Evolutionary conservation across 1,284 basidiomycete species (phyloP).

Genomic region (Ceratobasidium sp.): DNA sequence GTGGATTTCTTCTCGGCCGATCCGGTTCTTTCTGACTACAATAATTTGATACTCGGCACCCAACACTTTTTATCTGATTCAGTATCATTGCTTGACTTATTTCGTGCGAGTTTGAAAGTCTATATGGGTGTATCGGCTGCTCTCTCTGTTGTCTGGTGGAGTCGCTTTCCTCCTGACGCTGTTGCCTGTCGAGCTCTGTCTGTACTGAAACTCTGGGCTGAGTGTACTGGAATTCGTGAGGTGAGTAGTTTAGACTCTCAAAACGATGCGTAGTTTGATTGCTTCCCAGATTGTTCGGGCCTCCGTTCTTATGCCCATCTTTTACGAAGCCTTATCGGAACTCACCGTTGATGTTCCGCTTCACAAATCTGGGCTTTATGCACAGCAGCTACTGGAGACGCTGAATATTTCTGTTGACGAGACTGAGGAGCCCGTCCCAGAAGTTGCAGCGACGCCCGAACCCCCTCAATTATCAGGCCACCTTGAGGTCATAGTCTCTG

Average conservation of each 20-base stretch:
- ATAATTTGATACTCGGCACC: constrained; percentile 16
- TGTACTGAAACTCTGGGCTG: constrained; percentile 76
- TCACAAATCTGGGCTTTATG: constrained; percentile 36
- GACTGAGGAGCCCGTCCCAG: constrained; percentile 3
- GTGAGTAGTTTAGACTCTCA: constrained; percentile 53
- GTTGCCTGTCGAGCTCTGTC: constrained; percentile 71
- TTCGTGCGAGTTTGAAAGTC: constrained; percentile 67
- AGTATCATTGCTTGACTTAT: constrained; percentile 61
- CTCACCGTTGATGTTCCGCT: constrained; percentile 33
- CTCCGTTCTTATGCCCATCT: constrained; percentile 62
- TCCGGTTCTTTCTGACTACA: constrained; percentile 7
- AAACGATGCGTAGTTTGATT: constrained; percentile 7
- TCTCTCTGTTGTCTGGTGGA: constrained; percentile 79
- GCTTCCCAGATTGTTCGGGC: constrained; percentile 69
- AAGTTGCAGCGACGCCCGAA: constrained; percentile 19
- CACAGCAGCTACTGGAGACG: constrained; percentile 32
- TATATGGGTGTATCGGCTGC: constrained; percentile 73
- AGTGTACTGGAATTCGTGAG: constrained; percentile 69
- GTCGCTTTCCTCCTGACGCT: constrained; percentile 71
- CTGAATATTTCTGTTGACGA: constrained; percentile 18
- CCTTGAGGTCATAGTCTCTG: constrained; percentile 2
- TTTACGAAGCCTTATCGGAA: constrained; percentile 32
- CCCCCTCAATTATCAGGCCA: constrained; percentile 33
- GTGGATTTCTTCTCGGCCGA: constrained; percentile 17
- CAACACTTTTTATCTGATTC: constrained; percentile 24